A percentile compares a stretch with the other conserved stretches of the same genome.
phyloP scores from a whole-genome alignment of 2,329 filamentous ascomycete species.

The Plenodomus biglobosus region DNA sequence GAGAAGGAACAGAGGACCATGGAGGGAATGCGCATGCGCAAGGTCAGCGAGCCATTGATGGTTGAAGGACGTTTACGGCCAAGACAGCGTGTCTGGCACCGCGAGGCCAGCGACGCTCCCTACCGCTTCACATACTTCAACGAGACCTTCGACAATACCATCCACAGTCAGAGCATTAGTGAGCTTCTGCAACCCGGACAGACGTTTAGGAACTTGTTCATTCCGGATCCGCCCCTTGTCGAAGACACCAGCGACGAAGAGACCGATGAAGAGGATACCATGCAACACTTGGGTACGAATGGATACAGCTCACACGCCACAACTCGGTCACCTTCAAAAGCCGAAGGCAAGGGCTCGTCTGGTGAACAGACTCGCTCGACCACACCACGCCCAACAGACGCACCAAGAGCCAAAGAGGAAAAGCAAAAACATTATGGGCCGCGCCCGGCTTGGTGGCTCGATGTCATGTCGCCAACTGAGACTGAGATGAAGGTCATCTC shows the following conservation, averaged over 20 bases:
- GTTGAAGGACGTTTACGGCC: conserved; percentile 87
- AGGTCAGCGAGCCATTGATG: conserved; percentile 89
- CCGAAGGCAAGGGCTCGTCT: conserved; percentile 41
- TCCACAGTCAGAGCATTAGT: conserved; percentile 93
- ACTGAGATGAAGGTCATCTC: conserved; percentile 92
- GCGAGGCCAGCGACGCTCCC: conserved; percentile 83
- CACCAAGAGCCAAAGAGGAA: conserved; percentile 29
- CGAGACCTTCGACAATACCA: conserved; percentile 92
- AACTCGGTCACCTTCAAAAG: conserved; percentile 26
- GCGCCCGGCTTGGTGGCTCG: conserved; percentile 94
- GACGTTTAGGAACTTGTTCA: conserved; percentile 83
- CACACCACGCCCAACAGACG: conserved; percentile 54
- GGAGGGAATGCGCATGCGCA: conserved; percentile 81
- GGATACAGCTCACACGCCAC: conserved; percentile 27
- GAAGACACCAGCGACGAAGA: conserved; percentile 70
- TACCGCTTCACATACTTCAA: conserved; percentile 99
- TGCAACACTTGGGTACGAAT: conserved; percentile 24
- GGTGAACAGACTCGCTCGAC: conserved; percentile 51
- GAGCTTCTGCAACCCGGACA: conserved; percentile 85
- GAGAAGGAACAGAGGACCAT: conserved; percentile 83
- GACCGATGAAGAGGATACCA: conserved; percentile 58
- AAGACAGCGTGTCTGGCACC: conserved; percentile 76
- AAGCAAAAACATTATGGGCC: conserved; percentile 62
- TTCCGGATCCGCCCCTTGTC: conserved; percentile 70
- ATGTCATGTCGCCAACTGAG: conserved; percentile 87